Evolutionary conservation across 2,329 filamentous ascomycete species (phyloP).

Genomic region (Esteya vermicola): DNA sequence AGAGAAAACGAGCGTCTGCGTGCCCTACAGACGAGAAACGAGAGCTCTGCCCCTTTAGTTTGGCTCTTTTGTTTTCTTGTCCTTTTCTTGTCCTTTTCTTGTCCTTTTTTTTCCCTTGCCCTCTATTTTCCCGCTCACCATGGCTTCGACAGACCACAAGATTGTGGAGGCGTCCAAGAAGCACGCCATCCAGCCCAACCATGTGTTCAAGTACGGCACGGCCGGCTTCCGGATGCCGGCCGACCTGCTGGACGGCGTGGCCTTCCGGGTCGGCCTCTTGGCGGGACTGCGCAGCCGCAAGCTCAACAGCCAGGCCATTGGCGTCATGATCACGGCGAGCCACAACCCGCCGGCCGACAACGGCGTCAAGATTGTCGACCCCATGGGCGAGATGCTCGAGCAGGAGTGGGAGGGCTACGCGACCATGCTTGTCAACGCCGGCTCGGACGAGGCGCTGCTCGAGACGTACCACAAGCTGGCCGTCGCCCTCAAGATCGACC

Average conservation of each 20-base stretch:
- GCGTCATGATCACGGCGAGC: conserved; percentile 91
- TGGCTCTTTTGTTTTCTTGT: no score
- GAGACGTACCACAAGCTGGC: conserved; percentile 65
- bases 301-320: conserved; percentile 79
- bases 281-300: conserved; percentile 82
- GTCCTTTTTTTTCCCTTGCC: background rate
- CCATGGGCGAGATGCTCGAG: conserved; percentile 95
- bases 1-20: no score
- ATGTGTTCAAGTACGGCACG: conserved; percentile 50
- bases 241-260: conserved; percentile 77
- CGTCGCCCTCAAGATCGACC: conserved; percentile 61
- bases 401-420: conserved; percentile 87
- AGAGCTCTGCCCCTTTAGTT: no score
- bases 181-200: conserved; percentile 40
- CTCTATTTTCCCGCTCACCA: background rate
- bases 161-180: conserved; percentile 48
- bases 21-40: no score
- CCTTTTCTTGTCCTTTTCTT: no score
- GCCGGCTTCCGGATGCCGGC: conserved; percentile 57
- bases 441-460: conserved; percentile 58
- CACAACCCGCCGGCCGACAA: conserved; percentile 87
- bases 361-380: conserved; percentile 91
- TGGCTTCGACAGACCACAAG: conserved; percentile 15
- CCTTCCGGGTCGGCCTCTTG: conserved; percentile 83
- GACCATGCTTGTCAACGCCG: conserved; percentile 76